Conservation (phyloP, 2,329 filamentous ascomycete genomes). For the Ramichloridium luteum region DNA sequence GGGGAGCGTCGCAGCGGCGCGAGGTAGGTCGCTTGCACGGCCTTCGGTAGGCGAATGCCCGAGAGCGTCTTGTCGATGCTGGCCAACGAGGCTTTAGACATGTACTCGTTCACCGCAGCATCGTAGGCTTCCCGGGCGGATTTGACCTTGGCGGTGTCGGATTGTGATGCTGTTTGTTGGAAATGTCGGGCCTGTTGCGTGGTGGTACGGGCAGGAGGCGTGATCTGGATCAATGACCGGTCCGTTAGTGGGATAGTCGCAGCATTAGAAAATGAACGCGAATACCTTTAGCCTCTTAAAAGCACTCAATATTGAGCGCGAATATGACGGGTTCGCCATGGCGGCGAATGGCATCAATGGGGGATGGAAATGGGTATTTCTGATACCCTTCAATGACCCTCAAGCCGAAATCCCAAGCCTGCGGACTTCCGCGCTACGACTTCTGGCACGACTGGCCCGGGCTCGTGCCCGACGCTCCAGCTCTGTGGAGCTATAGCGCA, state of each 20-base stretch:
- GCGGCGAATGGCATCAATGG: too few relatives aligned
- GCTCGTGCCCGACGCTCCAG: too few relatives aligned
- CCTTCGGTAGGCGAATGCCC: constrained; percentile 53
- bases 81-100: constrained; percentile 1
- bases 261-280: background rate
- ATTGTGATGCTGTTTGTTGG: constrained; percentile 10
- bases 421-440: too few relatives aligned
- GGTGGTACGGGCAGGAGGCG: constrained; percentile 9
- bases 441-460: too few relatives aligned
- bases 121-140: too few relatives aligned
- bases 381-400: too few relatives aligned
- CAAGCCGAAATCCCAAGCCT: too few relatives aligned
- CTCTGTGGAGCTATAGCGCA: too few relatives aligned
- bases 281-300: constrained; percentile 33
- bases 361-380: too few relatives aligned
- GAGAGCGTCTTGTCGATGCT: constrained; percentile 18
- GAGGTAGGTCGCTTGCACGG: constrained; percentile 76
- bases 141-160: constrained; percentile 6
- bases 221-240: constrained; percentile 14
- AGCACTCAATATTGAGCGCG: constrained; percentile 31
- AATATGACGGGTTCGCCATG: constrained; percentile 35
- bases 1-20: constrained; percentile 66
- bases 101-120: too few relatives aligned
- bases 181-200: constrained; percentile 9
- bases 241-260: constrained; percentile 6